Conservation (phyloP, 352 stramenopile genomes). For the Phytophthora hybrid region DNA sequence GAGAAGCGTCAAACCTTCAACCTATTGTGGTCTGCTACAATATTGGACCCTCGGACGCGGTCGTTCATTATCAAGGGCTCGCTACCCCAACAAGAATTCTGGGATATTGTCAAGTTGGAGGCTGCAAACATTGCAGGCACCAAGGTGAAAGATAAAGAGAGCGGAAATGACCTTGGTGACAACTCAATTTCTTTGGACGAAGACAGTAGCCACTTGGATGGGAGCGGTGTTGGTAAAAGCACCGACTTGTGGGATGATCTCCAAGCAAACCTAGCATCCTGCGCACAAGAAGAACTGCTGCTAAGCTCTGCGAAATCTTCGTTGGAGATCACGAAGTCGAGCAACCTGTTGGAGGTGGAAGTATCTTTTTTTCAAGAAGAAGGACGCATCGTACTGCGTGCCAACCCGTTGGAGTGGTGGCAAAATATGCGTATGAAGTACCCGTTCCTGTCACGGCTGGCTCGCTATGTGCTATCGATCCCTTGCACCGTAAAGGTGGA, state of each 20-base stretch:
- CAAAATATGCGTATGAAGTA: slow-evolving; percentile 82
- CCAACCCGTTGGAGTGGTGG: slow-evolving; percentile 83
- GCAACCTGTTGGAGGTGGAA: slow-evolving; percentile 80
- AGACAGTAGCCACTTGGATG: slow-evolving; percentile 46
- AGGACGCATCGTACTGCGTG: slow-evolving; percentile 57
- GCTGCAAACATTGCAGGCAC: slow-evolving; percentile 58
- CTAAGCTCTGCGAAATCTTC: slow-evolving; percentile 71
- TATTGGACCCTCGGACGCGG: slow-evolving; percentile 77
- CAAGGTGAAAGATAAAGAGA: slow-evolving; percentile 64
- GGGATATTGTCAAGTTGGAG: slow-evolving; percentile 75
- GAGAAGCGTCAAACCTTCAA: slow-evolving; percentile 70
- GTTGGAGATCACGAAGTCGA: slow-evolving; percentile 74
- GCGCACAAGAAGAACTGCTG: slow-evolving; percentile 78
- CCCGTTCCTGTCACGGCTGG: slow-evolving; percentile 71
- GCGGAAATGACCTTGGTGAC: slow-evolving; percentile 49
- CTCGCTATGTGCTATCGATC: slow-evolving; percentile 76
- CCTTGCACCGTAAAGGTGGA: slow-evolving; percentile 55
- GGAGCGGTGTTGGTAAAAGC: slow-evolving; percentile 29
- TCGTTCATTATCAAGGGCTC: slow-evolving; percentile 82
- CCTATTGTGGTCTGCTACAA: slow-evolving; percentile 70
- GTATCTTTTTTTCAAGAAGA: slow-evolving; percentile 85
- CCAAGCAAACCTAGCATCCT: slow-evolving; percentile 75
- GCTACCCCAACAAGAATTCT: slow-evolving; percentile 65
- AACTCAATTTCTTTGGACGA: slow-evolving; percentile 46
- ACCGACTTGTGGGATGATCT: slow-evolving; percentile 80